Conservation (phyloP, 768 basidiomycete species). For the Pleurotus tuoliensis region DNA sequence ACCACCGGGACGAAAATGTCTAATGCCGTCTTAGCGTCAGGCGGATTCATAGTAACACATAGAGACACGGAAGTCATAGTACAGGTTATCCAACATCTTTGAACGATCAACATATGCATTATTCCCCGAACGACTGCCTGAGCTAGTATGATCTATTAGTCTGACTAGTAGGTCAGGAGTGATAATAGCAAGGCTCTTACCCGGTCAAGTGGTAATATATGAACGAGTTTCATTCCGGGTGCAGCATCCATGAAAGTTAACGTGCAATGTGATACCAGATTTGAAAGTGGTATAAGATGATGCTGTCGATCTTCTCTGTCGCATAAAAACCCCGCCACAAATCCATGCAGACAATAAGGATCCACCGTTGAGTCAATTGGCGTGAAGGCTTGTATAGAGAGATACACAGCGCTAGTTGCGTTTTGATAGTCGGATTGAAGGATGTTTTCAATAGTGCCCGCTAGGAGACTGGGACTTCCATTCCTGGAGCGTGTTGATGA, state of each 20-base stretch:
- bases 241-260: conserved; percentile 3
- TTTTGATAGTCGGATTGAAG: conserved; percentile 3
- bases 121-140: no score
- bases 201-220: conserved; percentile 2
- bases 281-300: conserved; percentile 8
- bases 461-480: not conserved
- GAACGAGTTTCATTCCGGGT: not conserved
- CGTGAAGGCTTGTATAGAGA: not conserved
- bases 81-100: no score
- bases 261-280: conserved; percentile 10
- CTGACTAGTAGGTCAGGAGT: no score
- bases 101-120: no score
- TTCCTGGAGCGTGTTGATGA: not conserved
- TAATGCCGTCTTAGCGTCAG: no score
- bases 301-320: not conserved
- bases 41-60: no score
- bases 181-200: not conserved
- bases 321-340: conserved; percentile 12
- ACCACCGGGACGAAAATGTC: no score
- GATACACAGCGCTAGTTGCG: not conserved
- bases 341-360: conserved; percentile 12
- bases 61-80: no score
- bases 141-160: no score
- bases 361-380: not conserved
- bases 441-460: conserved; percentile 7